Base-by-base conservation (phyloP, 2,329 filamentous ascomycete genomes). In the Zarea fungicola region DNA sequence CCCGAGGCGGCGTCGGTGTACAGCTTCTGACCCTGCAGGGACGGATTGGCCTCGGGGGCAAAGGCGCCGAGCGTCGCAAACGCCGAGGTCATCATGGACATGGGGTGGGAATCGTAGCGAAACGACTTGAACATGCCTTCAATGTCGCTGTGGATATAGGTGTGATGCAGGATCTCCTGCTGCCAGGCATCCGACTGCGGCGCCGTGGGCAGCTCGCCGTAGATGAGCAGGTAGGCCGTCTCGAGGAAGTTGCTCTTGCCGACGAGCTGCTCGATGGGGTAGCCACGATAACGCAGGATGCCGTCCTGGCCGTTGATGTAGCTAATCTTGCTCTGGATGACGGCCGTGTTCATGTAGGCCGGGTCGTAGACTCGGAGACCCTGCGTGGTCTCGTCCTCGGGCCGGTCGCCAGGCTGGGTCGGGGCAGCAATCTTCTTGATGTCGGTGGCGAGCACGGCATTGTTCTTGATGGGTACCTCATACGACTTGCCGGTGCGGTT, bases 281-380 rank as follows among this genome's bases (percentile, higher is more conserved):
- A 76, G 34, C 73, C 74, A 8, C 75, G 71, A 57, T 77, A 78
- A 34, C 73, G 71, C 28, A 78, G 63, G 37, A 75, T 72, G 29
- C 75, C 75, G 19, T 75, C 71, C 50, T 66, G 67, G 29, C 75
- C 75, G 57, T 77, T 75, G 59, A 76, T 76, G 63, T 76, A 76
- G 23, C 73, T 76, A 57, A 77, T 77, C 42, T 61, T 67, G 56
- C 69, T 73, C 62, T 72, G 62, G 18, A 76, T 67, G 2, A 75
- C 74, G 16, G 73, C 72, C 2, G 74, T 76, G 64, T 76, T 77
- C 68, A 75, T 73, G 62, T 74, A 77, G 3, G 69, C 74, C n/a
- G 73, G 72, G 59, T 76, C 74, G 48, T 67, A 75, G 29, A 77
- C 65, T 19, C 73, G 61, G n/a, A 77, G 67, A 10, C 74, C 74